Conservation (phyloP, 202 grass and related monocot genomes). For the Brachypodium distachyon region DNA sequence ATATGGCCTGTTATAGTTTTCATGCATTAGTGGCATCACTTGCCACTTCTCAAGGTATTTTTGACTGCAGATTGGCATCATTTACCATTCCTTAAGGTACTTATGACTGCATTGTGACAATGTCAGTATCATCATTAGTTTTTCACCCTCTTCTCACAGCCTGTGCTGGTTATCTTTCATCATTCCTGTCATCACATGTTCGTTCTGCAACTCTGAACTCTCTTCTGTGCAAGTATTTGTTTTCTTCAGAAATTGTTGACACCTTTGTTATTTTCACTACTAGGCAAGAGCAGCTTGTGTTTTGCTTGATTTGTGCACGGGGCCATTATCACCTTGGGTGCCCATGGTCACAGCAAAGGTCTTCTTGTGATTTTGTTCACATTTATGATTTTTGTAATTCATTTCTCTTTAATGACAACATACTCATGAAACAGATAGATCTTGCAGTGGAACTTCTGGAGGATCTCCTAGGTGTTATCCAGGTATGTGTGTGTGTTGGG, state of each 20-base stretch:
- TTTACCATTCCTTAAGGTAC: slow-evolving; percentile 31
- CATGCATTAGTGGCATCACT: slow-evolving; percentile 17
- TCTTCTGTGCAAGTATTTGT: not conserved
- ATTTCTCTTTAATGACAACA: slow-evolving; percentile 13
- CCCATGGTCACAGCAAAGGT: slow-evolving; percentile 77
- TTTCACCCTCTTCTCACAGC: slow-evolving; percentile 76
- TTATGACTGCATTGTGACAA: slow-evolving; percentile 61
- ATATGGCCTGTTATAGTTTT: slow-evolving; percentile 21
- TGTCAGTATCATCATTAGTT: slow-evolving; percentile 68
- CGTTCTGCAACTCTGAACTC: slow-evolving; percentile 27
- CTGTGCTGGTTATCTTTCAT: slow-evolving; percentile 96
- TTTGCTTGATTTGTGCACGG: slow-evolving; percentile 85
- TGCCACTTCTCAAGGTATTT: slow-evolving; percentile 31
- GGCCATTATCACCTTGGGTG: slow-evolving; percentile 81
- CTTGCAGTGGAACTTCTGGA: slow-evolving; percentile 79
- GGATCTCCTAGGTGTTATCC: slow-evolving; percentile 77
- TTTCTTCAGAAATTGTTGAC: slow-evolving; percentile 21
- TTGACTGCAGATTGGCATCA: slow-evolving; percentile 53
- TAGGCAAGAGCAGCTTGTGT: slow-evolving; percentile 88
- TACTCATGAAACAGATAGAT: slow-evolving; percentile 58
- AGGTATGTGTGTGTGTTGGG: slow-evolving; percentile 33
- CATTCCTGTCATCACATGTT: slow-evolving; percentile 78
- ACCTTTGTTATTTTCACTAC: slow-evolving; percentile 28
- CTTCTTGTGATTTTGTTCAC: slow-evolving; percentile 14
- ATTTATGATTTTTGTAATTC: slow-evolving; percentile 24